A percentile compares a stretch with the other conserved stretches of the same genome.
These are phyloP conservation scores for Polytrichum commune DNA, from an alignment of 225 moss, liverwort and hornwort species.

Conservation along the genomic window DNA sequence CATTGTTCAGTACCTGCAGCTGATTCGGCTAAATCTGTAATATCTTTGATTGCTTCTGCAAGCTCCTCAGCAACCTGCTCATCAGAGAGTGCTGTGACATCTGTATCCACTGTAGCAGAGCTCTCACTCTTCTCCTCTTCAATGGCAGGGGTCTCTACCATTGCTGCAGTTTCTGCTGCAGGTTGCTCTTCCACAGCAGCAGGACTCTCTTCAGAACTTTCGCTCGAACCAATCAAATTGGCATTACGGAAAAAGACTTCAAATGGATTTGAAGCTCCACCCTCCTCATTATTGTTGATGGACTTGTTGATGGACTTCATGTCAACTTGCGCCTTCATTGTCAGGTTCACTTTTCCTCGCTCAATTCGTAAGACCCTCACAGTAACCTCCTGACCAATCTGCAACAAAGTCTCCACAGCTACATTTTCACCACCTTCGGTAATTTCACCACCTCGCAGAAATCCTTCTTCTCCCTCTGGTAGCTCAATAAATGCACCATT, in stretches of 20 bases:
- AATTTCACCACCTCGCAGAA: slow-evolving; percentile 77
- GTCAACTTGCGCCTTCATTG: slow-evolving; percentile 87
- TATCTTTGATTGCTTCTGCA: slow-evolving; percentile 4
- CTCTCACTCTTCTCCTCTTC: slow-evolving; percentile 10
- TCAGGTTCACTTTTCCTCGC: slow-evolving; percentile 69
- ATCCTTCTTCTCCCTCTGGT: slow-evolving; percentile 76
- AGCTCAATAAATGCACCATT: slow-evolving; percentile 76
- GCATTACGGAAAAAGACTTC: slow-evolving; percentile 77
- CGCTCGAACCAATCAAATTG: slow-evolving; percentile 44
- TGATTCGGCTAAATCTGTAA: neutral
- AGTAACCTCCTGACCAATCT: slow-evolving; percentile 75
- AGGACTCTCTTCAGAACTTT: slow-evolving; percentile 12
- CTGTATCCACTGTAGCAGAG: neutral
- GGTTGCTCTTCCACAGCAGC: slow-evolving; percentile 11
- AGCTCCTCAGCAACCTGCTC: slow-evolving; percentile 9
- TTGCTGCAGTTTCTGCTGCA: neutral
- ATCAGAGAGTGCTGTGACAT: neutral
- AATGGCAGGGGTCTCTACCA: neutral
- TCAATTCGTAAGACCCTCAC: slow-evolving; percentile 88
- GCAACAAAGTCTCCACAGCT: slow-evolving; percentile 66
- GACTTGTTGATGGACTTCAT: slow-evolving; percentile 68
- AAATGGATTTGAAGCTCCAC: slow-evolving; percentile 79
- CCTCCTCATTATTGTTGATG: slow-evolving; percentile 59
- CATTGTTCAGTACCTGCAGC: slow-evolving; percentile 9
- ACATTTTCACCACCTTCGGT: slow-evolving; percentile 82